These are phyloP conservation scores for Cladosporium sp. DNA, from an alignment of 2,329 filamentous ascomycete species.

Conservation along the genomic window DNA sequence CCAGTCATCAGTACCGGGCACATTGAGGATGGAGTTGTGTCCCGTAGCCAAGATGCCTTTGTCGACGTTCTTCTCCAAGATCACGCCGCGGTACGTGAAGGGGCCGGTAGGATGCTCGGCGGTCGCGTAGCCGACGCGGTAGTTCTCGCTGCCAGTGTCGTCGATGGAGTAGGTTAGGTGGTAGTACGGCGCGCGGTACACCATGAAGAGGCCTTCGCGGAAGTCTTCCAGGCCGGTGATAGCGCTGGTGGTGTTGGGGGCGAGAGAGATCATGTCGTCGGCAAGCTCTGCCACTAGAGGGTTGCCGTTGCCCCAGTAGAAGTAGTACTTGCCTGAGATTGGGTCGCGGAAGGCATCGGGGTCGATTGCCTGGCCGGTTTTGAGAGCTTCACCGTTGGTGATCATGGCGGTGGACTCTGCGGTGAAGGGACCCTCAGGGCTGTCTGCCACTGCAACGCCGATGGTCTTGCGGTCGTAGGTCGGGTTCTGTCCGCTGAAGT, in stretches of 20 bases:
- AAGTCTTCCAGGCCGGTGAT: conserved; percentile 45
- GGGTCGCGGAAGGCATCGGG: conserved; percentile 31
- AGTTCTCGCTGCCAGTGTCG: conserved; percentile 49
- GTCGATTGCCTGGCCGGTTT: conserved; percentile 32
- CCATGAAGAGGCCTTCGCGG: conserved; percentile 47
- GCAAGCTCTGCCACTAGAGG: conserved; percentile 46
- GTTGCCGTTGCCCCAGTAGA: conserved; percentile 42
- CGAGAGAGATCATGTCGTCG: conserved; percentile 50
- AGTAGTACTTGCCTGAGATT: conserved; percentile 29
- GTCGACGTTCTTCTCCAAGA: conserved; percentile 45
- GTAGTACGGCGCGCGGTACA: conserved; percentile 48
- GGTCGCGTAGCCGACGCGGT: conserved; percentile 52
- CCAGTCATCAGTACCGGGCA: conserved; percentile 52
- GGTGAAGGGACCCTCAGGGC: conserved; percentile 31
- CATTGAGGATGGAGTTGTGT: conserved; percentile 49
- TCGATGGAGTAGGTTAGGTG: conserved; percentile 53
- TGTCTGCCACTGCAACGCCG: conserved; percentile 30
- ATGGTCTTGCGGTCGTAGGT: conserved; percentile 33
- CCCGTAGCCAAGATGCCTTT: conserved; percentile 50
- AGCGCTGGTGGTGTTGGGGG: conserved; percentile 37
- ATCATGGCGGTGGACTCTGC: conserved; percentile 31
- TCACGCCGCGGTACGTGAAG: conserved; percentile 48
- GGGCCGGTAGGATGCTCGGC: conserved; percentile 42
- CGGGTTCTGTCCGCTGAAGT: conserved; percentile 35
- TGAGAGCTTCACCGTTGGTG: conserved; percentile 29